Percentiles rank a stretch among this genome's conserved stretches.
These are phyloP conservation scores for Leccinum pellstonianum DNA, from an alignment of 768 basidiomycete species.

Conservation along the genomic window DNA sequence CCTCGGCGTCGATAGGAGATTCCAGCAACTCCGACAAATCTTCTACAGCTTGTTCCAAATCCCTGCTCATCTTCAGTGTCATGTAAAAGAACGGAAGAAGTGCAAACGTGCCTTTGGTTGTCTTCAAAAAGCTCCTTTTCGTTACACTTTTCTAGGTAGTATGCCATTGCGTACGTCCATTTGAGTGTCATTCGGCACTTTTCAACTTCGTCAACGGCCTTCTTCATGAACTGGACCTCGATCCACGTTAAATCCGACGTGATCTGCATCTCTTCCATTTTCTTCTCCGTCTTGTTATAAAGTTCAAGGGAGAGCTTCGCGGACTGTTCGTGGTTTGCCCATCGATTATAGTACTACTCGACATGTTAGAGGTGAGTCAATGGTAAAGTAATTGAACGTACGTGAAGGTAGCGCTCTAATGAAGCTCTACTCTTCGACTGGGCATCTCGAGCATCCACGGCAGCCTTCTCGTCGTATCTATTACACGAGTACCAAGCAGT, in stretches of 20 bases:
- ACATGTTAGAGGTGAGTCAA: constrained; percentile 1
- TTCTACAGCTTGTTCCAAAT: constrained; percentile 93
- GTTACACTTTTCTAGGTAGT: constrained; percentile 88
- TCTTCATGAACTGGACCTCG: constrained; percentile 98
- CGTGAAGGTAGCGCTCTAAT: constrained; percentile 94
- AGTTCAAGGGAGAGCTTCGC: constrained; percentile 92
- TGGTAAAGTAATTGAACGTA: constrained; percentile 39
- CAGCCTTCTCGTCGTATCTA: constrained; percentile 90
- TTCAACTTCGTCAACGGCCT: constrained; percentile 90
- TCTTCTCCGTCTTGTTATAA: constrained; percentile 96
- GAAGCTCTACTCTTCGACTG: constrained; percentile 89
- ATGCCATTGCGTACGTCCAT: constrained; percentile 99
- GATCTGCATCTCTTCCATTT: constrained; percentile 99
- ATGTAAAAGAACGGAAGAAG: neutral
- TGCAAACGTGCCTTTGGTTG: constrained; percentile 73
- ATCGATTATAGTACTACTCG: constrained; percentile 95
- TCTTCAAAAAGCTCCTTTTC: constrained; percentile 96
- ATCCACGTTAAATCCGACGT: constrained; percentile 94
- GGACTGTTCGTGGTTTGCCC: constrained; percentile 99
- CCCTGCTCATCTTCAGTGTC: constrained; percentile 43
- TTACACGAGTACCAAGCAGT: constrained; percentile 99
- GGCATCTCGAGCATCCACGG: constrained; percentile 85
- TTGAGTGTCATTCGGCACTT: constrained; percentile 94
- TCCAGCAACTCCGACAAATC: constrained; percentile 92
- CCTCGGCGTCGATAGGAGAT: constrained; percentile 83